A percentile compares a stretch with the other conserved stretches of the same genome.
Evolutionary conservation across 257 asterid genomes (phyloP).

Genomic region (Salvia rosmarinus): DNA sequence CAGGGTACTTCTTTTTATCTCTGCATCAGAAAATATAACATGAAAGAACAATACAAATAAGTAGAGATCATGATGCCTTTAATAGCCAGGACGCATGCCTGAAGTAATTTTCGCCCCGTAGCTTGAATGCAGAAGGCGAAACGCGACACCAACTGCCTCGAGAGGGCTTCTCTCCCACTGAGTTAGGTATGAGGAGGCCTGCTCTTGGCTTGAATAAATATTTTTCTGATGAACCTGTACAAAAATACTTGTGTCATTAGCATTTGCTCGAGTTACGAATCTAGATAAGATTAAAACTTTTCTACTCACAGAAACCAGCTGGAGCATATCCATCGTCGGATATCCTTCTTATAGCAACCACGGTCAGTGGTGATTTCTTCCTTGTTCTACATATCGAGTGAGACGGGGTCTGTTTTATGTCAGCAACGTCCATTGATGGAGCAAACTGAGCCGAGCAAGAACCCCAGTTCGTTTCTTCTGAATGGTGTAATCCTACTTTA

Average conservation of each 20-base stretch:
- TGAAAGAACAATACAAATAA: background rate
- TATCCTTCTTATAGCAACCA: constrained; percentile 36
- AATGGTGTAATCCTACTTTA: background rate
- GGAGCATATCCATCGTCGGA: constrained; percentile 34
- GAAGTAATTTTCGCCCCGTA: constrained; percentile 75
- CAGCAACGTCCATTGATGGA: constrained; percentile 19
- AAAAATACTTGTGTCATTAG: background rate
- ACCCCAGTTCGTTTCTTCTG: constrained; percentile 14
- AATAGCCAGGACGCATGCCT: constrained; percentile 48
- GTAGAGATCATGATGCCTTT: background rate
- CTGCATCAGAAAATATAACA: constrained; percentile 42
- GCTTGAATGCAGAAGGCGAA: constrained; percentile 71
- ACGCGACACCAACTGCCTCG: constrained; percentile 68
- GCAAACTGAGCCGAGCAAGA: constrained; percentile 20
- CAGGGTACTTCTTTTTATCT: constrained; percentile 77
- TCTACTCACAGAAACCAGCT: constrained; percentile 45
- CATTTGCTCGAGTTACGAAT: background rate
- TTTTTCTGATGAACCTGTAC: constrained; percentile 55
- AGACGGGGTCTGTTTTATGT: constrained; percentile 25
- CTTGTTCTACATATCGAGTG: constrained; percentile 34
- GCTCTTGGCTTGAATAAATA: constrained; percentile 54
- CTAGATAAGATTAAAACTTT: background rate
- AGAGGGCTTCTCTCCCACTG: constrained; percentile 47
- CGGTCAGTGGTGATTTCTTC: constrained; percentile 35
- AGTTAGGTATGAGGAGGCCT: constrained; percentile 54